Evolutionary conservation across 129 eudicot species (phyloP).

Genomic region (Saposhnikovia divaricata): DNA sequence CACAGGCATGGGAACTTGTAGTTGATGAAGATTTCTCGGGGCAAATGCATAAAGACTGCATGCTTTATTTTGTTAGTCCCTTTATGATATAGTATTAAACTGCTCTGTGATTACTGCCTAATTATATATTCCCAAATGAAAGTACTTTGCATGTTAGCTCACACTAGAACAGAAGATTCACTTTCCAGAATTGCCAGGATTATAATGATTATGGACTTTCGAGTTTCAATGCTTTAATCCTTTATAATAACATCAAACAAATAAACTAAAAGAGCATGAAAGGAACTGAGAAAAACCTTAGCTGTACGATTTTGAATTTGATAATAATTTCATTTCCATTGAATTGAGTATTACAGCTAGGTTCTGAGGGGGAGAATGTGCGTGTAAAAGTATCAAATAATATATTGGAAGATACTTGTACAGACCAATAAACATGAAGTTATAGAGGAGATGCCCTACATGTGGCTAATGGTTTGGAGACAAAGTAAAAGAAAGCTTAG

Average conservation of each 20-base stretch:
- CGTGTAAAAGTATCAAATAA: slow-evolving; percentile 2
- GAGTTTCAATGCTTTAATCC: neutral
- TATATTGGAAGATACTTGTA: slow-evolving; percentile 1
- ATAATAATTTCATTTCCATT: neutral
- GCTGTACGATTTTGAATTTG: neutral
- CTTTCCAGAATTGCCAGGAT: slow-evolving; percentile 3
- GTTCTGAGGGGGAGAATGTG: slow-evolving; percentile 2
- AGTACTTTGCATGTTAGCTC: neutral
- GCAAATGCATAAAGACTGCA: slow-evolving; percentile 2
- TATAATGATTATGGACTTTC: neutral
- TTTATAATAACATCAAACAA: neutral
- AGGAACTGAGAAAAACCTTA: neutral
- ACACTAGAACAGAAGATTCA: slow-evolving; percentile 4
- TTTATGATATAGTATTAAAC: neutral
- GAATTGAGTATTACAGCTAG: slow-evolving; percentile 8
- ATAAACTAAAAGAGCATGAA: neutral
- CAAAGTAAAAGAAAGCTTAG: slow-evolving; percentile 8
- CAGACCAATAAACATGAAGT: slow-evolving; percentile 8
- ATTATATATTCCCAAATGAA: neutral
- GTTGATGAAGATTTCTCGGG: neutral
- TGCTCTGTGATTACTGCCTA: neutral
- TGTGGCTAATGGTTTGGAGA: slow-evolving; percentile 12
- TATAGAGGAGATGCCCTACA: slow-evolving; percentile 9
- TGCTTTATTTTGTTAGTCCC: neutral
- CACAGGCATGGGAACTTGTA: neutral